Evolutionary conservation across 805 yeast genomes (phyloP), one percentile per base, ranked within the genome.

Genomic region (Candida succiphila): DNA sequence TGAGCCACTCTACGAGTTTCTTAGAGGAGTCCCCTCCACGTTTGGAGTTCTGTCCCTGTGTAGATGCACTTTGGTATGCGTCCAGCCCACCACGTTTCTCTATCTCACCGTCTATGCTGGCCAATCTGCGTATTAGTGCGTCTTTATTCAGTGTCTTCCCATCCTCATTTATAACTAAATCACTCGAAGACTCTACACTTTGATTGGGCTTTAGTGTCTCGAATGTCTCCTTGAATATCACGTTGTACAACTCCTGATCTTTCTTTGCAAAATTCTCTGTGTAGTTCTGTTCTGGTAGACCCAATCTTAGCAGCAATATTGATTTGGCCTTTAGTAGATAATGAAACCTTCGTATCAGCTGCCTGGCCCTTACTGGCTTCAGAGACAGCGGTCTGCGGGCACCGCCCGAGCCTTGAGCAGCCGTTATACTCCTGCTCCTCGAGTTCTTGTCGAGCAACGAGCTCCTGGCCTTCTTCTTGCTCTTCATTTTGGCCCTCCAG

Each of bases 21-120:
- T 79, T 83, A 2, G 95, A 86, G 0, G 96, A 85, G 50, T 89
- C 98, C 2, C 96, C 95, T 1, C 98, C 97, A 40, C 97, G 54
- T 30, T 67, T 66, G 0, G 56, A 51, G 37, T 74, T 72, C 47
- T 89, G 98, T 0, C 98, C 98, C 32, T 75, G 73, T 1, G 81
- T 70, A 2, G 95, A 84, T 0, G 97, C 97, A 16, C 66, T 56
- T 49, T 89, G 98, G 52, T 89, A 89, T 9, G 72, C 71, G 32
- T 74, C 67, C 2, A 89, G 52, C 0, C 96, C 96, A 0, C 96
- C 96, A 28, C 76, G 61, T 27, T 60, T 65, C 7, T 61, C 61
- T 4, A 81, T 67, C 47, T 83, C 87, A 3, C 62, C 67, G 40
- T 76, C 79, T 5, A 87, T 71, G 32, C 63, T 63, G 0, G 72